phyloP scores from a whole-genome alignment of 345 rosid species.

The Syzygium grande region DNA sequence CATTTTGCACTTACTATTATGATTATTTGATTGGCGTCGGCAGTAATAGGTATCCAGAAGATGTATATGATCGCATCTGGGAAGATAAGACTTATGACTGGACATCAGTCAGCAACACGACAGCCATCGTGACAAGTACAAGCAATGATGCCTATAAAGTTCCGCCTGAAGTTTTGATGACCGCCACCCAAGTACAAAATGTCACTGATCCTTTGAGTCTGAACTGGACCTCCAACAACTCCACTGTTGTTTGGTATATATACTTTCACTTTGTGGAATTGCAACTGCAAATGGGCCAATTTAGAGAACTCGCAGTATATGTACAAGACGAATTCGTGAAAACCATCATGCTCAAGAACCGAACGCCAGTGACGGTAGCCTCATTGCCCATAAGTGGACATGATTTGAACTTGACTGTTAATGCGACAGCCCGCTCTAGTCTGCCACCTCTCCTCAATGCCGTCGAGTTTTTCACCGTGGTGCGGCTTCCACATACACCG shows the following conservation, averaged over 20 bases:
- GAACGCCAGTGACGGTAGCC: neutral
- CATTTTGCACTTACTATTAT: neutral
- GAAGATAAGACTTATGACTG: fast-evolving
- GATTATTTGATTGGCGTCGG: neutral
- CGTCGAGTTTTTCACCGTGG: constrained; percentile 15
- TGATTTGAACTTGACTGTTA: neutral
- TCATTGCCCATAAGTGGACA: neutral
- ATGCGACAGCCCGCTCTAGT: fast-evolving
- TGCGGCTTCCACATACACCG: constrained; percentile 4
- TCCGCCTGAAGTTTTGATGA: neutral
- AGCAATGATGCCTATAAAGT: neutral
- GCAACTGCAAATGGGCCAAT: neutral
- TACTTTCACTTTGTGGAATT: constrained; percentile 9
- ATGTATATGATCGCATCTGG: neutral
- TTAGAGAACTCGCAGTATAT: neutral
- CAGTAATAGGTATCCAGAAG: neutral
- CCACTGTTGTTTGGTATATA: neutral
- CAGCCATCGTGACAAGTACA: neutral
- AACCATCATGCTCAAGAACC: neutral
- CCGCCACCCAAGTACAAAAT: neutral
- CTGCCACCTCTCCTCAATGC: constrained; percentile 36
- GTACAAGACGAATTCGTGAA: fast-evolving
- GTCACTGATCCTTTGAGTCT: fast-evolving
- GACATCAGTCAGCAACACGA: neutral
- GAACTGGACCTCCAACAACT: fast-evolving